Evolutionary conservation across 495 filamentous ascomycete genomes (phyloP), one percentile per base, ranked within the genome.

Genomic region (Neurospora sp.): DNA sequence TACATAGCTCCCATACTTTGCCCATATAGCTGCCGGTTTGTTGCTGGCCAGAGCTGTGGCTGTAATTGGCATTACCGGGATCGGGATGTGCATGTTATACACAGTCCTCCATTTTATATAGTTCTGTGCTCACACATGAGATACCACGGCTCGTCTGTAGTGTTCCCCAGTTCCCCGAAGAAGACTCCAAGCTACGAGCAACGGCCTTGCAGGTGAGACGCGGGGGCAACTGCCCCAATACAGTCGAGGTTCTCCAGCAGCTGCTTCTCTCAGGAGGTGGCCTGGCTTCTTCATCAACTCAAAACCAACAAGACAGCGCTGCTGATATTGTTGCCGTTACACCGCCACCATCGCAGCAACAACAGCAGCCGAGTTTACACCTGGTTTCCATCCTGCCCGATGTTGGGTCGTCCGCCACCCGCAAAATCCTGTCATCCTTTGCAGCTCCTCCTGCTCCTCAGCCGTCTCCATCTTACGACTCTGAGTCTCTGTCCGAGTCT

Each of bases 141-240:
- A 76, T 74, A 74, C 75, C 35, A 62, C 40, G 74, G 72, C 71
- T 75, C 70, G 76, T 70, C 35, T 69, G n/a, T 66, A 92, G 91
- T 74, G 88, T 91, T 39, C 86, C 88, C 40, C 78, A 88, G 77
- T 93, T 89, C 76, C 91, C 91, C 20, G 80, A 75, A 18, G 91
- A 92, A 80, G 91, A 93, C 84, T 85, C 89, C 66, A 93, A 93
- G 82, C 84, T 92, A 39, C 90, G 91, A 71, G 91, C 91, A 27
- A 85, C 88, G 5, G 83, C 73, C 20, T 75, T 91, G 69, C 80
- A 83, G 62, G 85, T 85, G n/a, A 87, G 91, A 35, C 87, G 91
- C 3, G 91, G 91, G 41, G 91, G 91, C 16, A 93, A 93, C 79
- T 90, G 89, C 73, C 88, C 90, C 40, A 93, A 93, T 74, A 88